Conservation (phyloP, 139 green algal genomes). For the Auxenochlorella pyrenoidosa region DNA sequence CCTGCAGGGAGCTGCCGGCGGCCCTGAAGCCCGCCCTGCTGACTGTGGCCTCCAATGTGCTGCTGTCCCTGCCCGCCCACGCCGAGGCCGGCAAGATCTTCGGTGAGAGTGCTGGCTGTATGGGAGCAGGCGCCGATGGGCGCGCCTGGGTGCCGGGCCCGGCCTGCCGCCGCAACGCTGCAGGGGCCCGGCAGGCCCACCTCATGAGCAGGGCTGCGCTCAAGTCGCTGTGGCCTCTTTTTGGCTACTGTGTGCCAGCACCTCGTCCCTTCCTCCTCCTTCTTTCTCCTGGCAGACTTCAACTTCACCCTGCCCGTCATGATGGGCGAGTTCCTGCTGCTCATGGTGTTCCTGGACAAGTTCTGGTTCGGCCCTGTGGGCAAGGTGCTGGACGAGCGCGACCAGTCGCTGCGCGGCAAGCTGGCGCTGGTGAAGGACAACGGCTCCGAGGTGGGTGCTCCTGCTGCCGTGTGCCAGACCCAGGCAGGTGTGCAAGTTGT, state of each 20-base stretch:
- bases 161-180: too few species aligned
- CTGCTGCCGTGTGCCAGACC: not conserved
- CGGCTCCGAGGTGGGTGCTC: conserved; percentile 47
- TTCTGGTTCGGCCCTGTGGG: conserved; percentile 91
- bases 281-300: conserved; percentile 65
- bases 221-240: not conserved
- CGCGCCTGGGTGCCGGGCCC: not conserved
- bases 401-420: conserved; percentile 79
- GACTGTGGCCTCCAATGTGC: conserved; percentile 66
- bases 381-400: conserved; percentile 88
- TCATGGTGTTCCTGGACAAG: conserved; percentile 97
- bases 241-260: not conserved
- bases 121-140: not conserved
- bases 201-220: not conserved
- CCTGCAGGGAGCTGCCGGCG: conserved; percentile 52
- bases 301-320: conserved; percentile 84
- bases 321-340: conserved; percentile 84
- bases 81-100: conserved; percentile 84
- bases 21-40: conserved; percentile 63
- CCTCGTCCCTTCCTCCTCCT: not conserved
- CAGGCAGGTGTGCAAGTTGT: not conserved
- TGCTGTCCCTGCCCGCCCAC: conserved; percentile 76
- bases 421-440: conserved; percentile 82
- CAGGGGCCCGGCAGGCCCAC: not conserved
- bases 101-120: conserved; percentile 8